A percentile compares a stretch with the other conserved stretches of the same genome.
Evolutionary conservation across 257 asterid genomes (phyloP).

Genomic region (Anisodus tanguticus): DNA sequence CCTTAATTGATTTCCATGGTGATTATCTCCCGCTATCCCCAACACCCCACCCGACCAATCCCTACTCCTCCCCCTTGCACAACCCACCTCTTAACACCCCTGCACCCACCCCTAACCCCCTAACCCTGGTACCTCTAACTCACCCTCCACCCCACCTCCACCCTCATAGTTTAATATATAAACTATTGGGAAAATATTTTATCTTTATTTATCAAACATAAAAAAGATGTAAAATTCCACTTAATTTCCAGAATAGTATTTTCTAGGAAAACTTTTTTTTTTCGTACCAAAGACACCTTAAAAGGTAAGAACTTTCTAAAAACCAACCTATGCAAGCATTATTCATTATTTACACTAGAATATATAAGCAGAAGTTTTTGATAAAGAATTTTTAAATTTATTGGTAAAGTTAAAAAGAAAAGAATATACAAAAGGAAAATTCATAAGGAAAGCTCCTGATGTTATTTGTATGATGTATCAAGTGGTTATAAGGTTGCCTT

Average conservation of each 20-base stretch:
- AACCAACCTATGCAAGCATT: background rate
- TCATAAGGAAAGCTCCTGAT: background rate
- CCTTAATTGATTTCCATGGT: background rate
- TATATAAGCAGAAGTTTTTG: background rate
- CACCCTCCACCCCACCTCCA: no score
- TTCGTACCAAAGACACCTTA: background rate
- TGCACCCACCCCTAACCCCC: no score
- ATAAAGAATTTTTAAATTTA: background rate
- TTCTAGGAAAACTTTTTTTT: background rate
- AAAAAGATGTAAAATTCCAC: no score
- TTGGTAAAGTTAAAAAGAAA: background rate
- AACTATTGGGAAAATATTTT: no score
- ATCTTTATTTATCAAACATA: no score
- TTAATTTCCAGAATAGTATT: rapidly evolving
- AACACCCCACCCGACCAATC: no score
- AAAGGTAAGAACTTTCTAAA: background rate
- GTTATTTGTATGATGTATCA: background rate
- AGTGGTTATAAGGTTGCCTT: background rate
- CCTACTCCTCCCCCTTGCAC: no score
- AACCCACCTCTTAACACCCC: no score
- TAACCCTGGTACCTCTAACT: no score
- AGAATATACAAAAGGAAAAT: background rate
- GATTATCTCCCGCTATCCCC: background rate
- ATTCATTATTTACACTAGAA: background rate
- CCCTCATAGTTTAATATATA: no score